Evolutionary conservation across 768 basidiomycete genomes (phyloP).

Genomic region (Cubamyces sp.): DNA sequence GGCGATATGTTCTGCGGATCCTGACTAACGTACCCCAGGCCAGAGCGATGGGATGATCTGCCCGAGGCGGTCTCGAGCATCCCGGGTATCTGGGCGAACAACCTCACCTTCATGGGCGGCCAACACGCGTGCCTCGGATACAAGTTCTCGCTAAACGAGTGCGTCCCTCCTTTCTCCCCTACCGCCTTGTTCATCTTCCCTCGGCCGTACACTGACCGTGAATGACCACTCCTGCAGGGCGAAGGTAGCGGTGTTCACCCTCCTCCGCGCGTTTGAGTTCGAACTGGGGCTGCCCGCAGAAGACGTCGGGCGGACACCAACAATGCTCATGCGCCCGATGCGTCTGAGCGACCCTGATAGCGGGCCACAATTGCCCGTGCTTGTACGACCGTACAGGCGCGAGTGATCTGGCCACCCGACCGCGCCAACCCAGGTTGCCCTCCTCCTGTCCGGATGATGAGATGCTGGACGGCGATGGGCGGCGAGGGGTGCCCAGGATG

Average conservation of each 20-base stretch:
- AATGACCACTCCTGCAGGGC: constrained; percentile 22
- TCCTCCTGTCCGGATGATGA: no score
- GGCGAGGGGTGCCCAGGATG: no score
- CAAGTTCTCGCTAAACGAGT: constrained; percentile 65
- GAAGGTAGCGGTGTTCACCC: constrained; percentile 38
- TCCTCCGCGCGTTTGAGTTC: constrained; percentile 37
- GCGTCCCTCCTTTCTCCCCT: constrained; percentile 30
- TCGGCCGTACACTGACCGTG: constrained; percentile 1
- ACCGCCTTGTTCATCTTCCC: constrained; percentile 5
- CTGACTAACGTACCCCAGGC: constrained; percentile 41
- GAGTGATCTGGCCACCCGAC: not conserved
- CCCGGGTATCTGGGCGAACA: constrained; percentile 64
- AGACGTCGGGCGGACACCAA: constrained; percentile 21
- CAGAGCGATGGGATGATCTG: constrained; percentile 62
- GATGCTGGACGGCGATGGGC: no score
- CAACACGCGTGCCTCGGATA: constrained; percentile 69
- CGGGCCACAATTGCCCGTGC: constrained; percentile 10
- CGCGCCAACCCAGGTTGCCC: no score
- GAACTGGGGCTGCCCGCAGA: constrained; percentile 32
- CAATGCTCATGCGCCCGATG: constrained; percentile 7
- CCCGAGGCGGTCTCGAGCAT: constrained; percentile 50
- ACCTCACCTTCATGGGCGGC: constrained; percentile 66
- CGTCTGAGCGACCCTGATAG: not conserved
- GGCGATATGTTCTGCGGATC: not conserved
- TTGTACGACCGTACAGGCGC: not conserved